Conservation (phyloP, 2,329 filamentous ascomycete genomes). For the Ophiostoma montium region DNA sequence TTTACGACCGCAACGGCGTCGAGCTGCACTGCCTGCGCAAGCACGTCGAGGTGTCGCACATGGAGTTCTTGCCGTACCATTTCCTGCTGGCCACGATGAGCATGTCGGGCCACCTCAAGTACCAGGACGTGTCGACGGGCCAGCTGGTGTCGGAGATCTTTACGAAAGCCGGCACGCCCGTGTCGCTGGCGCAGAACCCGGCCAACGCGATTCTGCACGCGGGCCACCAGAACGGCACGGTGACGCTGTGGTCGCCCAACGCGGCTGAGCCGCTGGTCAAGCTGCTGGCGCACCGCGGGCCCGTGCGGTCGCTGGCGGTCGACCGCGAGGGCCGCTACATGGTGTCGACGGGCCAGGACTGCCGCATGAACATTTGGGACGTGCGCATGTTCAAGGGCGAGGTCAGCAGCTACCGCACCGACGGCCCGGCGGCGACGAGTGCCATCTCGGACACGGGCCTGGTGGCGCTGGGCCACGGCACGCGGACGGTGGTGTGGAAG, state of each 20-base stretch:
- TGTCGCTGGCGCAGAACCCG: constrained; percentile 74
- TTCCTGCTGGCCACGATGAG: constrained; percentile 81
- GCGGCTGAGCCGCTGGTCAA: constrained; percentile 77
- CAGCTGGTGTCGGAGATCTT: constrained; percentile 74
- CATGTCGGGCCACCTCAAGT: constrained; percentile 73
- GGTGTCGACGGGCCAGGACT: constrained; percentile 15
- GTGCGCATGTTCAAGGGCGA: constrained; percentile 46
- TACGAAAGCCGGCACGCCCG: constrained; percentile 72
- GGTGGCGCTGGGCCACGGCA: constrained; percentile 84
- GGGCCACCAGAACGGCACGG: constrained; percentile 88
- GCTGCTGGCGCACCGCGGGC: constrained; percentile 76
- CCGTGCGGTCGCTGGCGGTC: constrained; percentile 70
- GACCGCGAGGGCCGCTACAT: constrained; percentile 69
- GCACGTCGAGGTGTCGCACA: constrained; percentile 79
- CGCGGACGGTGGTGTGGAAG: constrained; percentile 79
- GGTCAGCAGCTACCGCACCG: constrained; percentile 76
- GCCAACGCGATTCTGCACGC: constrained; percentile 86
- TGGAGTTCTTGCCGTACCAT: constrained; percentile 94
- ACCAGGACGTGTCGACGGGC: constrained; percentile 89
- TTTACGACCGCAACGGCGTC: constrained; percentile 82
- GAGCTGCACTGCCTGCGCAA: constrained; percentile 86
- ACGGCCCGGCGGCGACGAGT: constrained; percentile 68
- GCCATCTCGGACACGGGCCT: constrained; percentile 80
- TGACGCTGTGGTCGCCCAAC: constrained; percentile 94
- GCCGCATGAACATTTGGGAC: constrained; percentile 15